Conservation (phyloP, 169 alveolate species). For the Pseudocohnilembus persalinus region DNA sequence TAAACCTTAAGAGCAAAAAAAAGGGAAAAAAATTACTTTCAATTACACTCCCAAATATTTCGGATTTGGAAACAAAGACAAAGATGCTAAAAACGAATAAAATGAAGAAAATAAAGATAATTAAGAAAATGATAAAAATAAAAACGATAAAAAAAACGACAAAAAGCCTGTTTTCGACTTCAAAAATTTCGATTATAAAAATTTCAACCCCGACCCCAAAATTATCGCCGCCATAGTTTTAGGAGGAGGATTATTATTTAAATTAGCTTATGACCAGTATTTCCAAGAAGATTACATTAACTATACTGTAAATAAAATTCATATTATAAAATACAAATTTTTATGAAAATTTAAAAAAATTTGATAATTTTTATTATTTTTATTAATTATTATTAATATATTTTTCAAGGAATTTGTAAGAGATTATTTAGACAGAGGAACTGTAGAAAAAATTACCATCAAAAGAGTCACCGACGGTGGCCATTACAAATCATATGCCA, state of each 20-base stretch:
- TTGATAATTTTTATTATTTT: too few species aligned
- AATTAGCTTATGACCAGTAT: neutral
- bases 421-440: neutral
- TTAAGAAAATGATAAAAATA: neutral
- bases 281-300: neutral
- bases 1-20: neutral
- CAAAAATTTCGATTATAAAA: neutral
- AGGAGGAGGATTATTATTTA: neutral
- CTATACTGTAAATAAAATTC: neutral
- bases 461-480: slow-evolving; percentile 1
- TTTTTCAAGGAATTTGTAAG: neutral
- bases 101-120: neutral
- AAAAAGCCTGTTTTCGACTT: neutral
- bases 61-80: neutral
- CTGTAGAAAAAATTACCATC: neutral
- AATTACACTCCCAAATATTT: neutral
- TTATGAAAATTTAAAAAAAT: too few species aligned
- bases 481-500: slow-evolving; percentile 20
- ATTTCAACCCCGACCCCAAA: neutral
- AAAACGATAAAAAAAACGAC: neutral
- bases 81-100: neutral
- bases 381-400: too few species aligned
- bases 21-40: neutral
- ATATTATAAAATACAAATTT: too few species aligned
- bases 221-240: neutral